Evolutionary conservation across 331 rosid genomes (phyloP), one percentile per base, ranked within the genome.

Genomic region (Malus hybrid): DNA sequence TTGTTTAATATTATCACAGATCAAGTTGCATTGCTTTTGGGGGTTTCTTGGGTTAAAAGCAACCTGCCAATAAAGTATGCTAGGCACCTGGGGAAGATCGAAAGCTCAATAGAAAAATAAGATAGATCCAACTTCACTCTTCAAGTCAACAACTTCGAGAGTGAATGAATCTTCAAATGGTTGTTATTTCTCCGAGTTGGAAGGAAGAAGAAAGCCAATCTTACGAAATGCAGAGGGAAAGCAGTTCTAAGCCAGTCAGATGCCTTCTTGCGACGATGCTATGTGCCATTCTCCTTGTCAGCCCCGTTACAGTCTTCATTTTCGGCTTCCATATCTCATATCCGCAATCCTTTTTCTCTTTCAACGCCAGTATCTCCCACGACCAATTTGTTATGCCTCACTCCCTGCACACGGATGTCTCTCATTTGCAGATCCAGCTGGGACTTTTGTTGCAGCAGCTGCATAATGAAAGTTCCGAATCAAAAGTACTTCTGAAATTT

Each of bases 251-350:
- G 32, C 76, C 59, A 12, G 42, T 33, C 3, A 70, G 69, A 70
- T 78, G 76, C 57, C 65, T 70, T 78, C 71, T 70, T 33, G 69
- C 29, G 46, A 24, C 24, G 15, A 62, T 63, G 81, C 71, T 78
- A 10, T 70, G 71, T 33, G 46, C 48, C 31, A 18, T 78, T 50
- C 70, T 71, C 52, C 71, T 78, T 46, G 76, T 56, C 72, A 78
- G 65, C 39, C 67, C 74, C 65, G 27, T 75, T 39, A 62, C 76
- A 27, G 50, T 78, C 4, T 15, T 63, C 61, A 48, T 70, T 44
- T 62, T 62, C 11, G 66, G 76, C 42, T 78, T 73, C 66, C 48
- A 15, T 10, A 32, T 62, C 9, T 54, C 71, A 7, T 63, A 61
- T 34, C 71, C 71, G 9, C 33, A 32, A 20, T 65, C 65, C 54